Evolutionary conservation across 2,329 filamentous ascomycete genomes (phyloP).

Genomic region (Dothistroma septosporum): DNA sequence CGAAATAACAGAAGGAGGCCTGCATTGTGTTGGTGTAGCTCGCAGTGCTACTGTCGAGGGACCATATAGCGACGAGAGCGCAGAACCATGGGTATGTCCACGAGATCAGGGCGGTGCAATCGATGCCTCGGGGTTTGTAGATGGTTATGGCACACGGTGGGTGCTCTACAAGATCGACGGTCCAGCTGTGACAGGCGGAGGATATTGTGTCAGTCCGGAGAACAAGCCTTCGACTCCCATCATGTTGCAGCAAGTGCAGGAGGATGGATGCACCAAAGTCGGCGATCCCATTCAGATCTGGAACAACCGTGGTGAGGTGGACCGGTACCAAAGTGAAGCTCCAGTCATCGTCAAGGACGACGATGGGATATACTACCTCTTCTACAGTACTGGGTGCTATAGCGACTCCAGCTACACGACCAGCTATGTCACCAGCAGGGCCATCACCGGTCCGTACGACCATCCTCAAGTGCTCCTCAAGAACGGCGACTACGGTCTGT

Average conservation of each 20-base stretch:
- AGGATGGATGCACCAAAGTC: conserved; percentile 41
- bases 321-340: conserved; percentile 24
- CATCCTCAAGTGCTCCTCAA: conserved; percentile 22
- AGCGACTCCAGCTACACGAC: conserved; percentile 22
- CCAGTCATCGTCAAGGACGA: conserved; percentile 19
- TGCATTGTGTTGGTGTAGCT: conserved; percentile 27
- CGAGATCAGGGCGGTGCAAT: conserved; percentile 45
- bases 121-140: conserved; percentile 58
- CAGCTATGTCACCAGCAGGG: conserved; percentile 21
- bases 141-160: conserved; percentile 53
- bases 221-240: conserved; percentile 49
- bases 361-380: conserved; percentile 23
- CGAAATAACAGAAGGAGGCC: conserved; percentile 16
- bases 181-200: conserved; percentile 42
- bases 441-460: conserved; percentile 21
- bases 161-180: conserved; percentile 65
- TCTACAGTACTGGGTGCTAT: conserved; percentile 27
- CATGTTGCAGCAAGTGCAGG: conserved; percentile 51
- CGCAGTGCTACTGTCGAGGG: conserved; percentile 19
- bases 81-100: conserved; percentile 23
- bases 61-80: conserved; percentile 22
- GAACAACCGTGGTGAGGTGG: conserved; percentile 24
- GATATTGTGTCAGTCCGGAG: conserved; percentile 42
- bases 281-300: conserved; percentile 16
- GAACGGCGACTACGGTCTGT: conserved; percentile 19